Evolutionary conservation across 805 yeast genomes (phyloP), one percentile per base, ranked within the genome.

Genomic region (Nakazawaea wickerhamii): DNA sequence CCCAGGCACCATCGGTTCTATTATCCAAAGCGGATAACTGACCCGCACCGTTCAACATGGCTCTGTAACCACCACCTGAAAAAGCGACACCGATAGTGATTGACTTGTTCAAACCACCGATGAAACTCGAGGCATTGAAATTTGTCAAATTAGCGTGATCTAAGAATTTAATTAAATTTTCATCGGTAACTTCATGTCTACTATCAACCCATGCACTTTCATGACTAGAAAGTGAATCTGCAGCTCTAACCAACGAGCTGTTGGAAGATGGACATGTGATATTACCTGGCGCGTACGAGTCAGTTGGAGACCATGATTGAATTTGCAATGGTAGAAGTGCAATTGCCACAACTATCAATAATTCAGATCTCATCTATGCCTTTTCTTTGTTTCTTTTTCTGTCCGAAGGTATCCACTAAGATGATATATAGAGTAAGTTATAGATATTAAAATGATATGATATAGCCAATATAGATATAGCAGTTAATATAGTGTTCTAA

Each of bases 11-110:
- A 7, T 55, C 61, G 2, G 93, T 81, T 50, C 95, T 68, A 54
- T 79, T 77, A 58, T 88, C 96, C 46, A 85, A 62, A 1, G 91
- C 95, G 1, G 90, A 68, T 17, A 88, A 63, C 57, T 80, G 78
- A 27, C 96, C 96, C 11, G 95, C 95, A 2, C 95, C 95, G 44
- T 71, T 64, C 35, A 88, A 63, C 87, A 88, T 85, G 26, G 96
- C 95, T 48, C 96, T 73, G 60, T 85, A 88, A 3, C 96, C 96
- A 56, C 96, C 96, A 35, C 96, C 96, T 13, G 86, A 72, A 50
- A 81, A 78, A 5, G 88, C 81, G 22, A 75, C 50, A 3, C 78
- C 89, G 33, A 83, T 65, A 38, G 70, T 67, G 44, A 74, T 65
- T 6, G 77, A 55, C 30, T 61, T 53, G 51, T 68, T 62, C 30